A percentile compares a stretch with the other conserved stretches of the same genome.
Conservation (phyloP, 1,284 basidiomycete species). For the Leccinum pallidistipes region DNA sequence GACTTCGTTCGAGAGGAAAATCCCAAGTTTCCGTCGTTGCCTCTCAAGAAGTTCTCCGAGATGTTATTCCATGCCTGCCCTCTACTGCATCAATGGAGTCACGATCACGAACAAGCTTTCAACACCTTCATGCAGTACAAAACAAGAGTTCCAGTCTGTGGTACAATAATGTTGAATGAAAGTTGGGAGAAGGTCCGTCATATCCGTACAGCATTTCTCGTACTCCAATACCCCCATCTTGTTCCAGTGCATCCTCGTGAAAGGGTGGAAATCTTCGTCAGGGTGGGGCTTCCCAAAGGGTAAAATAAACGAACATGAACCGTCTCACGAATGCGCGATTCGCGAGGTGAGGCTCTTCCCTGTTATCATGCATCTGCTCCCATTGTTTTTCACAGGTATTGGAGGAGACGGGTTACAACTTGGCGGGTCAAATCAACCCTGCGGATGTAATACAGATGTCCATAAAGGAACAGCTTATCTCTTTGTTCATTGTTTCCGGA, state of each 20-base stretch:
- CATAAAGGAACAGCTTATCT: conserved; percentile 88
- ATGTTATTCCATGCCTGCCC: conserved; percentile 87
- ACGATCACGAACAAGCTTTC: conserved; percentile 80
- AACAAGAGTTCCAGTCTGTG: conserved; percentile 97
- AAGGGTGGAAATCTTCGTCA: conserved; percentile 95
- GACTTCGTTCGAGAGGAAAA: conserved; percentile 96
- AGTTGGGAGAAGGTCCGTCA: conserved; percentile 84
- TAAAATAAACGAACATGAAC: conserved; percentile 96
- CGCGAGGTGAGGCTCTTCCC: conserved; percentile 68
- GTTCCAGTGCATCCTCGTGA: conserved; percentile 84
- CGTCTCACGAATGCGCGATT: conserved; percentile 80
- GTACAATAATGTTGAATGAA: conserved; percentile 92
- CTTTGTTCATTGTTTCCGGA: conserved; percentile 88
- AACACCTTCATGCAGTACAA: conserved; percentile 93
- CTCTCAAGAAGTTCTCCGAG: conserved; percentile 93
- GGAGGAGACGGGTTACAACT: conserved; percentile 93
- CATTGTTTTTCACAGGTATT: conserved; percentile 59
- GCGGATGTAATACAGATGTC: conserved; percentile 82
- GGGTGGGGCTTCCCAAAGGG: conserved; percentile 99
- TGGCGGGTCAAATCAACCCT: conserved; percentile 68
- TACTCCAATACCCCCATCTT: conserved; percentile 10
- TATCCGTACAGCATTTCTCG: conserved; percentile 4
- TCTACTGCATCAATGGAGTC: conserved; percentile 74
- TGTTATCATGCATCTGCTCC: conserved; percentile 4
- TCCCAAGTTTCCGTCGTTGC: conserved; percentile 82